Evolutionary conservation across 23 red algal species (phyloP).

Genomic region (Gracilaria vermiculophylla): DNA sequence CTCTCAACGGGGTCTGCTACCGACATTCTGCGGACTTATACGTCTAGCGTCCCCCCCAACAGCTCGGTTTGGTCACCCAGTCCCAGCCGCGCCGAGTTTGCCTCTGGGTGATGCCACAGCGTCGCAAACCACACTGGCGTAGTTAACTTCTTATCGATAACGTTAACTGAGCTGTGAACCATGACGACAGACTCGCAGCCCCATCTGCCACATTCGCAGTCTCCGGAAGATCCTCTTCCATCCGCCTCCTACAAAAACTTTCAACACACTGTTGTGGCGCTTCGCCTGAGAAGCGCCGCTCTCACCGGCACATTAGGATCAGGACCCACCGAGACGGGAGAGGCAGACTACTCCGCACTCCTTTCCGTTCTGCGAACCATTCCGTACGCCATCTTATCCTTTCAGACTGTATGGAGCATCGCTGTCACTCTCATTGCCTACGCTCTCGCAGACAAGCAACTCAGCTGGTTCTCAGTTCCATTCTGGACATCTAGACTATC

Average conservation of each 20-base stretch:
- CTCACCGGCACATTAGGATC: neutral
- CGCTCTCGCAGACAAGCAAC: neutral
- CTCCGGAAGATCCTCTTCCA: no score
- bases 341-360: neutral
- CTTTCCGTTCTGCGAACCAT: neutral
- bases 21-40: no score
- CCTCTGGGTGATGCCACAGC: no score
- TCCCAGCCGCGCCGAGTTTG: no score
- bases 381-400: neutral
- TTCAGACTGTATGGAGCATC: slow-evolving; percentile 10
- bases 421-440: slow-evolving; percentile 8
- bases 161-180: no score
- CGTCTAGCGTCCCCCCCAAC: no score
- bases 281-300: neutral
- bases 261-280: neutral
- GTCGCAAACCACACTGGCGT: no score
- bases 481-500: slow-evolving; percentile 7
- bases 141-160: no score
- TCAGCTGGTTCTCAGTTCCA: neutral
- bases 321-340: neutral
- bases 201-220: no score
- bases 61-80: no score
- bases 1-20: no score
- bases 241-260: neutral
- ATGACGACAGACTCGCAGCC: neutral